Base-by-base conservation (phyloP, 2,329 filamentous ascomycete genomes). In the Cordyceps fumosorosea region DNA sequence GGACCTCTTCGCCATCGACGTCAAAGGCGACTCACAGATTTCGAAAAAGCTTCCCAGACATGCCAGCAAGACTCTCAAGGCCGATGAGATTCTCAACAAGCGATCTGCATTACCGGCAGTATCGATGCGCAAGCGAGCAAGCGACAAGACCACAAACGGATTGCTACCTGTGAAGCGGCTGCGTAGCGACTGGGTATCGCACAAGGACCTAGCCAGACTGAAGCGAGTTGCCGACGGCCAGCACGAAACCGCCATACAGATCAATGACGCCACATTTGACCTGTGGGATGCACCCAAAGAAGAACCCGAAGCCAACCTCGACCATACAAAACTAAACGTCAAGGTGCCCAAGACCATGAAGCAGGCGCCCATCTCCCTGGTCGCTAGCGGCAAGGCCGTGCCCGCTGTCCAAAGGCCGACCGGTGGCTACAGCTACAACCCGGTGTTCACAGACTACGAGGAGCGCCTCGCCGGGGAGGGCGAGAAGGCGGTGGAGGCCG, bases 361-460 rank as follows among this genome's bases (percentile, higher is more conserved):
- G 69, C 83, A 89, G 63, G 84, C 89, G 45, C 90, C 95, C 3
- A 81, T 96, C 59, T 91, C 93, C 3, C 82, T 98, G 34, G 84
- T 90, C n/a, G 89, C 89, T 50, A 91, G 82, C 70, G 93, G 92
- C 44, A 96, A 93, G 73, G 75, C 83, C 0, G 80, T 96, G 10
- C 89, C 91, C 1, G 87, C 92, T 3, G 89, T 99, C 0, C 81
- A 83, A 64, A 89, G 87, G 70, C 95, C 95, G 1, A 83, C 86
- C 7, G 91, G 88, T 18, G 92, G 91, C 63, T 91, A 88, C 74
- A 96, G 91, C 69, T 99, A 99, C 78, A 99, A 99, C 73, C 95
- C 95, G 0, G 79, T 85, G 6, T 96, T 96, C 68, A 83, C 86
- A 65, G 92, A 96, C 65, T 99, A 96, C 82, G 88, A 93, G 68